Base-by-base conservation (phyloP, 2,329 filamentous ascomycete genomes). In the Pseudocercospora cruenta region DNA sequence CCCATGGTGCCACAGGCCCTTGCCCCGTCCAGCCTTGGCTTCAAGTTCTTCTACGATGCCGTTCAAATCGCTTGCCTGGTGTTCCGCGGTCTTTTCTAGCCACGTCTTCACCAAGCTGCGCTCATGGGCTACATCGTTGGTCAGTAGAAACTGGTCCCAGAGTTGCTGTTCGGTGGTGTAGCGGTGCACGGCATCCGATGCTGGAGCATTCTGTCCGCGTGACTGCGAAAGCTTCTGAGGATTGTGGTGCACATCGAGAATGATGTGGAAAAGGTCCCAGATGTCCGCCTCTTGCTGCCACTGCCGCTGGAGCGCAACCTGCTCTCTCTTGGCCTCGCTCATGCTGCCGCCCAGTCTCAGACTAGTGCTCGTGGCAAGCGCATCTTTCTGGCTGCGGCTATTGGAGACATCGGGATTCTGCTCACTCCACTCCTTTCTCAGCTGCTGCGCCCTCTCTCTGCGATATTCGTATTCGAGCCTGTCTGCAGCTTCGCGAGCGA, bases 241-340 rank as follows among this genome's bases (percentile, higher is more conserved):
- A 70, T 83, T 81, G 75, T 92, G 90, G 72, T 91, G 86, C 69
- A 92, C 79, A 10, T 76, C 71, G 60, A 97, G 85, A 67, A 96
- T 83, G 45, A 91, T 86, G 58, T 88, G 86, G 65, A 98, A 82
- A 28, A 98, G 83, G 75, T 96, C 90, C 95, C 95, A 99, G 0
- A 93, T 95, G 73, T 96, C 92, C 47, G 89, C 88, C 79, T 99
- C 95, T 69, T 91, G 86, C 78, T 96, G 89, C 84, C 93, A 90
- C 63, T 87, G 86, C 74, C 85, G 83, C 12, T 90, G 75, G 67
- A 87, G 84, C 61, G 83, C 76, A 21, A 83, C 74, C 51, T 77
- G 80, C 33, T 80, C 70, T n/a, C 73, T 74, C 36, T 75, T 74
- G 47, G 66, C 65, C n/a, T 65, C 67, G 21, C 65, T 60, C 45